Conservation (phyloP, 2,329 filamentous ascomycete genomes). For the Biscogniauxia sp. region DNA sequence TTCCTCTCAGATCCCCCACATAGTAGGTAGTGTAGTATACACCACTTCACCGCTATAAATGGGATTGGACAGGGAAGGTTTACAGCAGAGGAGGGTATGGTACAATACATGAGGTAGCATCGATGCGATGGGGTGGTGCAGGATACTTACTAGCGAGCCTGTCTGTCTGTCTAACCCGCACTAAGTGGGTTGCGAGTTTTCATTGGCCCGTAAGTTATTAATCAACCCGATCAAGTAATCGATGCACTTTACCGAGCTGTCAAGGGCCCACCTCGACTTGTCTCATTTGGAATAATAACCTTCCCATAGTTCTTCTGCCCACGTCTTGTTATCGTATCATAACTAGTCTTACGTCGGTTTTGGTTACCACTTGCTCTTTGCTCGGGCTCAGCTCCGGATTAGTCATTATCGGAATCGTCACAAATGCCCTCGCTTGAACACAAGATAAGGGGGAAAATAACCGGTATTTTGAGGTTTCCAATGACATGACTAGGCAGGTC, state of each 20-base stretch:
- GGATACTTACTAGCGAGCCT: not conserved
- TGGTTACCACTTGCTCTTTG: not conserved
- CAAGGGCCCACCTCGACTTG: not conserved
- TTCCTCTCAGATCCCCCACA: not conserved
- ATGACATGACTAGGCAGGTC: not conserved
- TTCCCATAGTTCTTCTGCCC: not conserved
- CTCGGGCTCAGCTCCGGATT: not conserved
- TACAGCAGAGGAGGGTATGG: not conserved
- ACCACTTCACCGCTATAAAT: not conserved
- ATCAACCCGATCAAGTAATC: not conserved
- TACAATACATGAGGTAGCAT: conserved; percentile 1
- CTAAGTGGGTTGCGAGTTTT: not conserved
- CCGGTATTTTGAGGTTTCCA: not conserved
- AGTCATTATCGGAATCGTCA: not conserved
- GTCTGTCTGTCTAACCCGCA: not conserved
- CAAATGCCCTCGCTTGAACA: not conserved
- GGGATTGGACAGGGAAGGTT: not conserved
- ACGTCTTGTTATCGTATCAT: not conserved
- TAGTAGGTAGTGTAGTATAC: not conserved
- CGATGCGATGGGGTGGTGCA: not conserved
- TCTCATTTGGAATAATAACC: conserved; percentile 1
- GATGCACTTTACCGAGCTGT: not conserved
- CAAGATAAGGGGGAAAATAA: not conserved
- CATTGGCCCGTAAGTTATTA: not conserved
- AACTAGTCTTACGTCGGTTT: not conserved